These are phyloP conservation scores for Thalassiosira profunda DNA, from an alignment of 108 stramenopile genomes.

Conservation along the genomic window DNA sequence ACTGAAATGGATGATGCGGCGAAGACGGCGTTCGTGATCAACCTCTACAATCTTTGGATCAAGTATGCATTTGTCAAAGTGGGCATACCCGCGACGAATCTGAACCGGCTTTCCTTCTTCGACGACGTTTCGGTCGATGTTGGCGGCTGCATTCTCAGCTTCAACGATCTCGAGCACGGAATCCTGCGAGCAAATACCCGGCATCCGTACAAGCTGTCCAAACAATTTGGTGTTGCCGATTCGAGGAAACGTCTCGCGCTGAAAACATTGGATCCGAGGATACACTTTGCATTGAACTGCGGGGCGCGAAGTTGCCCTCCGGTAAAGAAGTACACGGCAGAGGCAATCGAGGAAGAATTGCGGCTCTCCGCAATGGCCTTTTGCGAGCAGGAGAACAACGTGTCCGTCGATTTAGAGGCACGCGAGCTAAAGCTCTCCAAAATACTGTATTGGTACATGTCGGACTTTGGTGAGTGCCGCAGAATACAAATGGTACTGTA, in stretches of 20 bases:
- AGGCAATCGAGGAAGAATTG: constrained; percentile 56
- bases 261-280: constrained; percentile 50
- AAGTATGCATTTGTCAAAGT: constrained; percentile 75
- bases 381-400: constrained; percentile 54
- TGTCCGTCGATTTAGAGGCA: constrained; percentile 32
- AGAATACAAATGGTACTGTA: too few species aligned
- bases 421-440: constrained; percentile 31
- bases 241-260: constrained; percentile 8
- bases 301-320: constrained; percentile 73
- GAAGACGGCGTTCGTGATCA: constrained; percentile 60
- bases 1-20: constrained; percentile 33
- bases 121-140: constrained; percentile 50
- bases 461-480: constrained; percentile 46
- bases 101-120: constrained; percentile 40
- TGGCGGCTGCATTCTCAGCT: constrained; percentile 35
- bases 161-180: constrained; percentile 79
- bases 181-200: constrained; percentile 62
- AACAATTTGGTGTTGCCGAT: constrained; percentile 8
- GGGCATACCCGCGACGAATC: constrained; percentile 39
- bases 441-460: constrained; percentile 61
- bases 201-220: constrained; percentile 27
- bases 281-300: constrained; percentile 87
- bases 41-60: constrained; percentile 83
- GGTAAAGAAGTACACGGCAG: constrained; percentile 53
- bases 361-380: constrained; percentile 51